Evolutionary conservation across 345 rosid species (phyloP).

Genomic region (Abelmoschus esculentus): DNA sequence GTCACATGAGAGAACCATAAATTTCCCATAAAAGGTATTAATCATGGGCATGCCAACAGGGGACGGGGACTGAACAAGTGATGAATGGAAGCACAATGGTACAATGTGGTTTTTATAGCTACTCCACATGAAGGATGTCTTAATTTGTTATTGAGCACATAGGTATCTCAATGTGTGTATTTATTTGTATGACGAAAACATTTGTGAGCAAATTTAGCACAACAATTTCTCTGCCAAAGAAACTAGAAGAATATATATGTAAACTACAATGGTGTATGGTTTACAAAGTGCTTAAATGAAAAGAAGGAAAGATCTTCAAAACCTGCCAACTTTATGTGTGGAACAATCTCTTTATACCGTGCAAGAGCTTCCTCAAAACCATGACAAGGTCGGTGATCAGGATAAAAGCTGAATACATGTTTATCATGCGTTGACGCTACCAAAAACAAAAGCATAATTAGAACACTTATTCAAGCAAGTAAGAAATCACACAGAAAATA

Average conservation of each 20-base stretch:
- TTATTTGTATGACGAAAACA: too few species aligned
- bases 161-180: too few species aligned
- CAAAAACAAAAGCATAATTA: constrained; percentile 14
- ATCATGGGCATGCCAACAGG: too few species aligned
- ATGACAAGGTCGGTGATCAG: constrained; percentile 47
- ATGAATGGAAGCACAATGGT: too few species aligned
- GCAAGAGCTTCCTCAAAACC: constrained; percentile 74
- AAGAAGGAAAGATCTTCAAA: constrained; percentile 11
- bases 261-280: neutral
- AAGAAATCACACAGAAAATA: neutral
- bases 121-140: too few species aligned
- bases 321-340: constrained; percentile 73
- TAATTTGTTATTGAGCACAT: too few species aligned
- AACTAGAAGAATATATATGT: neutral
- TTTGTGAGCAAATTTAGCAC: neutral
- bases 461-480: constrained; percentile 8
- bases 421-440: constrained; percentile 77
- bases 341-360: constrained; percentile 75
- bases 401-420: constrained; percentile 69
- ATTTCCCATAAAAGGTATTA: too few species aligned
- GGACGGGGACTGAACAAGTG: too few species aligned
- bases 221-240: neutral
- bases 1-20: too few species aligned
- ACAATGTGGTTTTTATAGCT: too few species aligned
- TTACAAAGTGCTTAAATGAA: neutral